Conservation (phyloP, 768 basidiomycete species). For the Leccinum obscurum region DNA sequence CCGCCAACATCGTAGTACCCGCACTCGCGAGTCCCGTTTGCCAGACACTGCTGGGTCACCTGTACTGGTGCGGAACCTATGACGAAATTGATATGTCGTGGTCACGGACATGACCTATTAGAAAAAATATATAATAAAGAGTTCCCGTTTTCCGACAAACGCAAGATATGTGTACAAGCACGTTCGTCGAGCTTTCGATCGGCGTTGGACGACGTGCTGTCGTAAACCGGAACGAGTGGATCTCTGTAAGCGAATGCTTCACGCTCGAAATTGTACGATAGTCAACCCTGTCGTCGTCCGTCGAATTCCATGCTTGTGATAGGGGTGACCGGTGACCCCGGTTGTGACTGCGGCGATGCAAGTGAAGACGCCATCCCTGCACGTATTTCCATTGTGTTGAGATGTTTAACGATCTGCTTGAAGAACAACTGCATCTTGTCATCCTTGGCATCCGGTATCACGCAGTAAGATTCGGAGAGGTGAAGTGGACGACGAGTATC, state of each 20-base stretch:
- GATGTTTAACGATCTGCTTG: constrained; percentile 78
- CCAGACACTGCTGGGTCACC: too few species aligned
- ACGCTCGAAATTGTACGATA: constrained; percentile 1
- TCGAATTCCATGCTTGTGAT: too few species aligned
- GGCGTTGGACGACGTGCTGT: constrained; percentile 37
- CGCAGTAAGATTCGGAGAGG: constrained; percentile 44
- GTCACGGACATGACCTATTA: too few species aligned
- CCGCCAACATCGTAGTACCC: too few species aligned
- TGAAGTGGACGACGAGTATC: constrained; percentile 27
- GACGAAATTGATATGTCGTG: too few species aligned
- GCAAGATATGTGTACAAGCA: too few species aligned
- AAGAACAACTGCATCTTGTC: constrained; percentile 82
- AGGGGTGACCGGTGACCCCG: too few species aligned
- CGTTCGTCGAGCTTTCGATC: neutral
- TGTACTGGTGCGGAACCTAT: too few species aligned
- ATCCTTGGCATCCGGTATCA: constrained; percentile 69
- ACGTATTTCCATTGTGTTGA: constrained; percentile 68
- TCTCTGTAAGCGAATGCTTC: constrained; percentile 33
- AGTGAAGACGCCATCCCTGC: constrained; percentile 21
- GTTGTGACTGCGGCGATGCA: too few species aligned
- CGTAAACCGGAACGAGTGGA: constrained; percentile 30
- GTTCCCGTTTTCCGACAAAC: too few species aligned
- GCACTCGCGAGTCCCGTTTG: too few species aligned
- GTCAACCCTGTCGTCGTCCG: neutral
- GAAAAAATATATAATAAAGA: too few species aligned